Base-by-base conservation (phyloP, 108 stramenopile species). In the Skeletonema marinoi region DNA sequence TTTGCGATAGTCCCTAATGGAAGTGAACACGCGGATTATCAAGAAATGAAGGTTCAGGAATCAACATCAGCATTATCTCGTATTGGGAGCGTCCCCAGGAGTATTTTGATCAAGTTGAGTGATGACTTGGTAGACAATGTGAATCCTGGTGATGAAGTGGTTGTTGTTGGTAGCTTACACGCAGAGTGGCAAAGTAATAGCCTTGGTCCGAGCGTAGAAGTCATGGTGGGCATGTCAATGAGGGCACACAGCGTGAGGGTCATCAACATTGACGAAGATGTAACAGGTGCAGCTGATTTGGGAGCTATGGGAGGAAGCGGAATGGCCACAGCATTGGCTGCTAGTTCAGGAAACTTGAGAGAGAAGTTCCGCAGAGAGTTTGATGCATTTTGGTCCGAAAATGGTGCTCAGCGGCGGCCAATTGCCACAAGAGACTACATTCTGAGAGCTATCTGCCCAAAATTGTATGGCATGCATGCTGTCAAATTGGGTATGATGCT, bases 1-100 rank as follows among this genome's bases (percentile, higher is more conserved):
- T 87, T 97, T 59, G 74, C 87, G 60, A 69, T 85, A 13, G 83
- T 89, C 32, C 51, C 75, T 30, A 75, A 80, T 39, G 85, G 75
- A 4, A 84, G 85, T 10, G 70, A 84, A 62, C 90, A 88, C 66
- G 83, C 89, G 13, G 99, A 99, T 81, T 99, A 99, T 74, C 99
- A 99, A 78, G 99, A 99, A 86, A 86, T 98, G 78, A 96, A 97
- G 67, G 87, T 99, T 35, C 98, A 99, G 77, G 99, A 99, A 73
- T 84, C 92, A 11, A 91, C 92, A 30, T 84, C 90, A 31, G 84
- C 81, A 44, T 81, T 96, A 31, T 59, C 16, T 38, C 60, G 77
- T 38, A 74, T 92, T 32, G 99, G 98, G 7, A 81, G 86, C 65
- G 93, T 98, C 32, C 99, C 99, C 6, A 85, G 97, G 31, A 87